Evolutionary conservation across 2,329 filamentous ascomycete species (phyloP).

Genomic region (Aspergillus alliaceus): DNA sequence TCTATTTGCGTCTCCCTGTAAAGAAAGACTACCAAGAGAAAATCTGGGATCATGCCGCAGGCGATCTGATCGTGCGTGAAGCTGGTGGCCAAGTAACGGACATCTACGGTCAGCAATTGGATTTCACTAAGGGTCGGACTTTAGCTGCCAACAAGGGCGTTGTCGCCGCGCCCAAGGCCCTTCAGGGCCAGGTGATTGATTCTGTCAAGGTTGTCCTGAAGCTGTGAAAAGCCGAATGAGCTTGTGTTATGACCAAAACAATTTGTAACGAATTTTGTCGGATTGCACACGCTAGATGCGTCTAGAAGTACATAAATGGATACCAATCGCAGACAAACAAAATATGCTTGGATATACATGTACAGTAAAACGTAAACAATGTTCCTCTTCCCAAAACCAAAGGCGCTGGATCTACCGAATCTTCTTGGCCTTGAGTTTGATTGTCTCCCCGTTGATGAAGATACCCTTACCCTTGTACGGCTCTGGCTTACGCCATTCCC

Average conservation of each 20-base stretch:
- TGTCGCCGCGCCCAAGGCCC: slow-evolving; percentile 75
- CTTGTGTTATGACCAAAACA: slow-evolving; percentile 12
- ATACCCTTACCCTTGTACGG: slow-evolving; percentile 99
- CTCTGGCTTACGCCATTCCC: slow-evolving; percentile 86
- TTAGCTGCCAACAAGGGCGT: slow-evolving; percentile 90
- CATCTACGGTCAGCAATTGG: slow-evolving; percentile 76
- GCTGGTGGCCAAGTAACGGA: slow-evolving; percentile 92
- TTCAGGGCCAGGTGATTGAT: slow-evolving; percentile 74
- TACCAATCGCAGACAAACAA: slow-evolving; percentile 30
- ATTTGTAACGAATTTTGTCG: slow-evolving; percentile 14
- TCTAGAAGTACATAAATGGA: slow-evolving; percentile 36
- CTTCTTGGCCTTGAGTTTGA: slow-evolving; percentile 98
- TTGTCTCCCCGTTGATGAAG: slow-evolving; percentile 96
- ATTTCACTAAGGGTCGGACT: slow-evolving; percentile 85
- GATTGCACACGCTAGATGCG: slow-evolving; percentile 29
- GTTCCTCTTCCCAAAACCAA: slow-evolving; percentile 26
- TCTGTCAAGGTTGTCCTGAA: slow-evolving; percentile 78
- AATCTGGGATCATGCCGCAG: slow-evolving; percentile 98
- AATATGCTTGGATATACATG: slow-evolving; percentile 27
- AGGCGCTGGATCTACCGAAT: slow-evolving; percentile 65
- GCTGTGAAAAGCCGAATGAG: slow-evolving; percentile 36
- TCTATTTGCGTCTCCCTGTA: slow-evolving; percentile 87
- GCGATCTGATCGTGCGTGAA: slow-evolving; percentile 90
- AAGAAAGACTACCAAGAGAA: slow-evolving; percentile 92
- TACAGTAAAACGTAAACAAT: slow-evolving; percentile 25